phyloP scores from a whole-genome alignment of 805 yeast species.

The Isabelozyma heimii region DNA sequence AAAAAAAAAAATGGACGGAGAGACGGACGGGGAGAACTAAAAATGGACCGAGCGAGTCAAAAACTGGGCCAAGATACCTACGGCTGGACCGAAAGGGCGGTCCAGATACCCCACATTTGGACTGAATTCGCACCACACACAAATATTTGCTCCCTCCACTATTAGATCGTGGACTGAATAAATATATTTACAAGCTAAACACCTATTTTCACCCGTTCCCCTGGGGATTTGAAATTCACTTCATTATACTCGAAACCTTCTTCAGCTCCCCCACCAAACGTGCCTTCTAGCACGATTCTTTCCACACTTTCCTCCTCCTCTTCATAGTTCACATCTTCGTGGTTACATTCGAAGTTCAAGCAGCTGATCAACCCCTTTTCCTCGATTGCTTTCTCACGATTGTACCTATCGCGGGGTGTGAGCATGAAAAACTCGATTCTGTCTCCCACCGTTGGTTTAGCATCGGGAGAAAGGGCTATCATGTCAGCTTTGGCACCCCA shows the following conservation, averaged over 20 bases:
- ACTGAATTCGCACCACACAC: no score
- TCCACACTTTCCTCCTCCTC: background rate
- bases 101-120: no score
- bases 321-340: conserved; percentile 24
- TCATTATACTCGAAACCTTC: conserved; percentile 25
- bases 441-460: conserved; percentile 44
- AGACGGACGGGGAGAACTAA: background rate
- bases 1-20: background rate
- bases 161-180: no score
- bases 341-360: conserved; percentile 27
- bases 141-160: no score
- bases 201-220: conserved; percentile 15
- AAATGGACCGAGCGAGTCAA: background rate
- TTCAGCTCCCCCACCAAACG: conserved; percentile 34
- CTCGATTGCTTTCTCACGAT: background rate
- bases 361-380: background rate
- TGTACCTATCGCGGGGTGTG: conserved; percentile 30
- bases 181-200: background rate
- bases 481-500: conserved; percentile 71
- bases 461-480: conserved; percentile 63
- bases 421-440: conserved; percentile 45
- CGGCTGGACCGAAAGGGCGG: no score
- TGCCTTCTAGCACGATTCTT: conserved; percentile 7
- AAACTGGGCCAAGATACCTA: background rate
- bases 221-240: conserved; percentile 24